Evolutionary conservation across 2,329 filamentous ascomycete genomes (phyloP), one percentile per base, ranked within the genome.

Genomic region (Polytolypa hystricis): DNA sequence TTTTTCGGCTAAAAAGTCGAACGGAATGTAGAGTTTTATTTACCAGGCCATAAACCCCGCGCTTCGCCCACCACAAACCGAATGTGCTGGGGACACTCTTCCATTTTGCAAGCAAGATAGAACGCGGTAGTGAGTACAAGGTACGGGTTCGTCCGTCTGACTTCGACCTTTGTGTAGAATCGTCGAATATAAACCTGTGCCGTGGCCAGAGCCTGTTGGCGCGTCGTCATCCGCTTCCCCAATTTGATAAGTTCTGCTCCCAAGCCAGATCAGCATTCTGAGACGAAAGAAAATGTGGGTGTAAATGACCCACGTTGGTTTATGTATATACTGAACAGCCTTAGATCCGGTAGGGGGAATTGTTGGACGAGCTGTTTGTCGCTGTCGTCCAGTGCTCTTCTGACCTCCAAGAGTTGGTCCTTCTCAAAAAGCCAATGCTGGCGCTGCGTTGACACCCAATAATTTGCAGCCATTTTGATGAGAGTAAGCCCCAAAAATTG

Each of bases 31-130:
- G 25, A 7, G 15, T 20, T 14, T 18, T 28, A 47, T 59, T 33
- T 65, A 75, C 76, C 74, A 51, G 84, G 79, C 84, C 85, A 94
- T 41, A 93, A 71, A 40, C 81, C 75, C 21, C 85, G 78, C 3
- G 87, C 85, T 58, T 98, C 91, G 31, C 77, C 80, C 8, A 91
- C 79, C 40, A 98, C 80, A 45, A 93, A 74, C 19, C 91, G 77
- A 51, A 98, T 96, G 58, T 98, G 91, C 58, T 96, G 89, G 2
- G 91, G 91, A 34, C 80, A 87, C 60, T 98, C 91, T 59, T 98
- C 91, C 77, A 93, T 94, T 64, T 98, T 98, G 66, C 86, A 94
- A 14, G 91, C 87, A 23, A 98, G 69, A 58, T 98, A 98, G 42
- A 96, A 73, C 4, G 89, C 84, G 1, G 91, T 96, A n/a, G 86